A percentile compares a stretch with the other conserved stretches of the same genome.
phyloP scores from a whole-genome alignment of 2,329 filamentous ascomycete genomes.

The Seiridium cupressi region DNA sequence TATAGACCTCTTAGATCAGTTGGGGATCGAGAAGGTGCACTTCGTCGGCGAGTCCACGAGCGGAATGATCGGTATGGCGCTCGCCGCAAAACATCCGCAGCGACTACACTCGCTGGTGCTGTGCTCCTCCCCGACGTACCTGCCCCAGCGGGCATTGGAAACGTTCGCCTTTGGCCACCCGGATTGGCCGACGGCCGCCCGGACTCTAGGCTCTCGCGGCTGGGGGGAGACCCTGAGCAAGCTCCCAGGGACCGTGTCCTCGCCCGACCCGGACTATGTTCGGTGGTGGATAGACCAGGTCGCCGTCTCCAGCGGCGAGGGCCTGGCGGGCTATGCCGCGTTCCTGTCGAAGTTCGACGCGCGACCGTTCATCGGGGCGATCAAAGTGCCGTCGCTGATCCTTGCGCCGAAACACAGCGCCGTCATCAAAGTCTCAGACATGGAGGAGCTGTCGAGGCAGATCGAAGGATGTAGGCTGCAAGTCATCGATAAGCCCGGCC shows the following conservation, averaged over 20 bases:
- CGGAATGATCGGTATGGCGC: background rate
- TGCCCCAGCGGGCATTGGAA: background rate
- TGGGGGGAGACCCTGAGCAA: background rate
- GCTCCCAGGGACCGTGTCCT: background rate
- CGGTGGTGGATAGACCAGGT: constrained; percentile 1
- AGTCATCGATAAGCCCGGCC: background rate
- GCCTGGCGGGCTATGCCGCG: background rate
- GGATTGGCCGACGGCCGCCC: background rate
- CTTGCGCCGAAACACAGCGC: background rate
- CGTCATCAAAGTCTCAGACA: background rate
- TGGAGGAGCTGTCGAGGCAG: background rate
- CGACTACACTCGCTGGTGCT: background rate
- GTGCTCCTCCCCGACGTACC: constrained; percentile 2
- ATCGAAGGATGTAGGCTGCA: background rate
- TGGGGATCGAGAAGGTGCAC: background rate
- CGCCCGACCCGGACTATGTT: background rate
- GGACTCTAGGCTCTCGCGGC: background rate
- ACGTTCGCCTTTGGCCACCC: background rate
- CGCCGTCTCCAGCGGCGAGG: background rate
- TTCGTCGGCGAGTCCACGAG: constrained; percentile 1
- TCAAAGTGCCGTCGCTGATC: background rate
- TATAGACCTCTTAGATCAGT: background rate
- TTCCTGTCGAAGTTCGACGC: background rate
- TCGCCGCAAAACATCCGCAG: background rate
- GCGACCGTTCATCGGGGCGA: background rate